A percentile compares a stretch with the other conserved stretches of the same genome.
phyloP scores from a whole-genome alignment of 2,329 filamentous ascomycete species.

The Trichothecium roseum region DNA sequence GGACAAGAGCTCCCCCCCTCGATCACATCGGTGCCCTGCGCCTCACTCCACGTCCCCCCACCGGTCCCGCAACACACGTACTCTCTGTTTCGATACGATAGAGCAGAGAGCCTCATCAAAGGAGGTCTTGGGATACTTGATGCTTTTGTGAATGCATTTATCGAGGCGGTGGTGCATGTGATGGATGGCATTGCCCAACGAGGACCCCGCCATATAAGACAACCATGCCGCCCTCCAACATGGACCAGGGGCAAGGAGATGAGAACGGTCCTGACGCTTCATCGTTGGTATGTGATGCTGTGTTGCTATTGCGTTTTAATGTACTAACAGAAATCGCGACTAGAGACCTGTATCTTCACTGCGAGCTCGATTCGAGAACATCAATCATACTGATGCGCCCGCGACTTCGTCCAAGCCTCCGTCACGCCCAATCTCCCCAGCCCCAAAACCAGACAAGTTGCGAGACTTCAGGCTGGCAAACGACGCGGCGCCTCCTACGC shows the following conservation, averaged over 20 bases:
- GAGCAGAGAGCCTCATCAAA: too few relatives aligned
- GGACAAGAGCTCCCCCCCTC: too few relatives aligned
- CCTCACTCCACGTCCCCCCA: too few relatives aligned
- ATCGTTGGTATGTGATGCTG: conserved; percentile 50
- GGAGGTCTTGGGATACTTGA: too few relatives aligned
- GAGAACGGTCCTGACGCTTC: conserved; percentile 60
- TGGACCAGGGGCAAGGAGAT: conserved; percentile 17
- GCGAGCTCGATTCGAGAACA: conserved; percentile 71
- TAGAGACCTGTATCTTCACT: conserved; percentile 77
- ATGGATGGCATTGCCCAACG: too few relatives aligned
- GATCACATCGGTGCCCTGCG: too few relatives aligned
- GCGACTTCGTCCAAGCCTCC: conserved; percentile 8
- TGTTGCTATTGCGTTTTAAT: conserved; percentile 12
- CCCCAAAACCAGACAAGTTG: conserved; percentile 31
- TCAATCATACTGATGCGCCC: conserved; percentile 19
- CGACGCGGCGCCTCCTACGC: conserved; percentile 19
- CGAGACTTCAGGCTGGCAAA: conserved; percentile 28
- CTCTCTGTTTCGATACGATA: too few relatives aligned
- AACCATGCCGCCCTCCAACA: conserved; percentile 7
- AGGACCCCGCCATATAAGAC: too few relatives aligned
- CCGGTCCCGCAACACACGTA: too few relatives aligned
- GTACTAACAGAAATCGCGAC: background rate
- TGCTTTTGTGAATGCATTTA: too few relatives aligned
- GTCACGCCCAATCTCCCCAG: conserved; percentile 24
- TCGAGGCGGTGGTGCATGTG: too few relatives aligned